Evolutionary conservation across 2,329 filamentous ascomycete species (phyloP).

Genomic region (Cercospora sojina): DNA sequence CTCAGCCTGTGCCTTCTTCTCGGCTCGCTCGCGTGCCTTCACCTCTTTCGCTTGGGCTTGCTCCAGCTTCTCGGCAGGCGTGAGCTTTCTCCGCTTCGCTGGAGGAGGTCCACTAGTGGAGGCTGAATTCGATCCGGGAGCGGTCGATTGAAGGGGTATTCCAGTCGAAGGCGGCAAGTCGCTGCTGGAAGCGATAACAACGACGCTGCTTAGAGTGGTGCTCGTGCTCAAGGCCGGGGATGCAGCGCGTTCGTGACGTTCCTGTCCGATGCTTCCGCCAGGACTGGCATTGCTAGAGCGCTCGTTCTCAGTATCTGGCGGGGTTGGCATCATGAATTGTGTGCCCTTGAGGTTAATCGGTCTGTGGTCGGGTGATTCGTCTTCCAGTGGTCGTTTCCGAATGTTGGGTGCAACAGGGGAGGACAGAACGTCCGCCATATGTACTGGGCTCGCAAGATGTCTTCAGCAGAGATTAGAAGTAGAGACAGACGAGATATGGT

Average conservation of each 20-base stretch:
- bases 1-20: constrained; percentile 25
- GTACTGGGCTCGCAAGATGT: neutral
- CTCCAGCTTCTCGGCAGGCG: constrained; percentile 43
- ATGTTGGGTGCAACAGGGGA: constrained; percentile 30
- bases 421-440: constrained; percentile 37
- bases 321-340: constrained; percentile 39
- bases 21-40: constrained; percentile 36
- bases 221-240: constrained; percentile 37
- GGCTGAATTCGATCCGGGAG: constrained; percentile 8
- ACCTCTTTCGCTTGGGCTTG: constrained; percentile 31
- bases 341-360: constrained; percentile 37
- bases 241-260: constrained; percentile 21
- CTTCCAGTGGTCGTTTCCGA: constrained; percentile 31
- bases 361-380: constrained; percentile 30
- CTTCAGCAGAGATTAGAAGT: neutral
- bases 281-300: constrained; percentile 35
- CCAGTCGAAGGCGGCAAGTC: constrained; percentile 13
- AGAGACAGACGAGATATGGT: neutral
- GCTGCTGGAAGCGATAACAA: constrained; percentile 27
- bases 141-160: constrained; percentile 10
- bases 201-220: constrained; percentile 37
- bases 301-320: constrained; percentile 34
- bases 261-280: constrained; percentile 18
- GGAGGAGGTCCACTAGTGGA: constrained; percentile 32
- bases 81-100: constrained; percentile 46